Evolutionary conservation across 2,329 filamentous ascomycete species (phyloP).

Genomic region (Colletotrichum sp.): DNA sequence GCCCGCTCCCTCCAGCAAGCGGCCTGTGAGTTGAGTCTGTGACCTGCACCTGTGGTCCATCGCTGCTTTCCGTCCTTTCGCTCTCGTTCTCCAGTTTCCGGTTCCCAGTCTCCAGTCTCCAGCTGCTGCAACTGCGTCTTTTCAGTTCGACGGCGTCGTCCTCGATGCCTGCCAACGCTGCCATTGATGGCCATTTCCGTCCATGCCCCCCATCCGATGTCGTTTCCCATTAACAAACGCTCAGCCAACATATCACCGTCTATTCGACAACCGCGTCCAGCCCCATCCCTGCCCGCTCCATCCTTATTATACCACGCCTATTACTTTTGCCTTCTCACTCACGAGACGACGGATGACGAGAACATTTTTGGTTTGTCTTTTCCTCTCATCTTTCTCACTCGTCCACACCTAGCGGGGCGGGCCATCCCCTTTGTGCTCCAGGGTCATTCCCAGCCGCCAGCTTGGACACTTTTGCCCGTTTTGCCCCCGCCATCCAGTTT

Average conservation of each 20-base stretch:
- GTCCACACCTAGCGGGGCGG: background rate
- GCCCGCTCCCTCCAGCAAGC: background rate
- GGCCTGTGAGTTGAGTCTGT: background rate
- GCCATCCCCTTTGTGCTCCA: background rate
- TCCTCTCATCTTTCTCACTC: constrained; percentile 1
- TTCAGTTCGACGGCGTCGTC: background rate
- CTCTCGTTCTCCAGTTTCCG: background rate
- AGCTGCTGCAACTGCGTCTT: background rate
- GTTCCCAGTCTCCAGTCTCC: background rate
- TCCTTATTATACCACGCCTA: background rate
- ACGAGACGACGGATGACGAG: background rate
- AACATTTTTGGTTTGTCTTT: background rate
- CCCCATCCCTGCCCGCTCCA: background rate
- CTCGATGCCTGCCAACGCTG: background rate
- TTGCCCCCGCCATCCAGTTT: background rate
- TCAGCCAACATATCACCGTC: background rate
- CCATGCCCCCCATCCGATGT: background rate
- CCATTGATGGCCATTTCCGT: background rate
- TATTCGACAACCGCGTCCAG: background rate
- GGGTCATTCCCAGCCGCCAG: constrained; percentile 5
- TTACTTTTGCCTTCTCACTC: constrained; percentile 13
- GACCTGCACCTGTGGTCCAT: background rate
- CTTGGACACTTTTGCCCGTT: background rate
- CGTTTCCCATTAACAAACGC: background rate
- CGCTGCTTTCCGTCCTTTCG: background rate